Conservation (phyloP, 2,329 filamentous ascomycete species). For the Tolypocladium paradoxum region DNA sequence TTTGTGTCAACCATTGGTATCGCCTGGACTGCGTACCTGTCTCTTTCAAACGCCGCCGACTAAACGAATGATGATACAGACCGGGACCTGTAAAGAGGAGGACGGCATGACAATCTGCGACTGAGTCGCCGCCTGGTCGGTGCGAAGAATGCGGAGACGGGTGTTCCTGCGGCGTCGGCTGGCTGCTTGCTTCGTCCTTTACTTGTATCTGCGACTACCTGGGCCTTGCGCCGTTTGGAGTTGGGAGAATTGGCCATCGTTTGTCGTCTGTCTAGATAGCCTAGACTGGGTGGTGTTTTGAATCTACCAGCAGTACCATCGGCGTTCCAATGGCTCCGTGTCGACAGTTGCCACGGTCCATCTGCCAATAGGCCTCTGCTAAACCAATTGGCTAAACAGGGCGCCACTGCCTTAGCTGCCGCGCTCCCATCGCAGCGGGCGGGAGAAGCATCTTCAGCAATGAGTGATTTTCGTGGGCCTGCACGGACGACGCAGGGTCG, state of each 20-base stretch:
- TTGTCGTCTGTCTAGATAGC: background rate
- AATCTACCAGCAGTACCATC: background rate
- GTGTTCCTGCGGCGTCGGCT: background rate
- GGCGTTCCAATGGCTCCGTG: background rate
- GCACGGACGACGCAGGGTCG: background rate
- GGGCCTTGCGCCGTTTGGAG: constrained; percentile 6
- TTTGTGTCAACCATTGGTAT: constrained; percentile 95
- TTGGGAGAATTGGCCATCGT: background rate
- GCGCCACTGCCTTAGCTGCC: too few relatives aligned
- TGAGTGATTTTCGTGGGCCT: background rate
- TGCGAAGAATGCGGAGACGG: background rate
- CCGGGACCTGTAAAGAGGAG: background rate
- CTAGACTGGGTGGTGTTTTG: background rate
- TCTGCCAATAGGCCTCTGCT: background rate
- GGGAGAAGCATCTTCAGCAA: background rate
- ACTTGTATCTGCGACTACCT: background rate
- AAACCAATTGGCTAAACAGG: background rate
- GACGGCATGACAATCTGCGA: background rate
- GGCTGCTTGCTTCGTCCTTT: background rate
- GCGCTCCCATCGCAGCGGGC: background rate
- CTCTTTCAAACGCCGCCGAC: constrained; percentile 78
- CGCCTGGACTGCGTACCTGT: constrained; percentile 94
- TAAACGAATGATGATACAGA: constrained; percentile 26
- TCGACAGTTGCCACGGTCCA: background rate
- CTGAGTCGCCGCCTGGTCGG: background rate